Percentiles rank a stretch among this genome's conserved stretches.
phyloP scores from a whole-genome alignment of 805 yeast genomes.

The Saccharomycopsis synnaedendra region DNA sequence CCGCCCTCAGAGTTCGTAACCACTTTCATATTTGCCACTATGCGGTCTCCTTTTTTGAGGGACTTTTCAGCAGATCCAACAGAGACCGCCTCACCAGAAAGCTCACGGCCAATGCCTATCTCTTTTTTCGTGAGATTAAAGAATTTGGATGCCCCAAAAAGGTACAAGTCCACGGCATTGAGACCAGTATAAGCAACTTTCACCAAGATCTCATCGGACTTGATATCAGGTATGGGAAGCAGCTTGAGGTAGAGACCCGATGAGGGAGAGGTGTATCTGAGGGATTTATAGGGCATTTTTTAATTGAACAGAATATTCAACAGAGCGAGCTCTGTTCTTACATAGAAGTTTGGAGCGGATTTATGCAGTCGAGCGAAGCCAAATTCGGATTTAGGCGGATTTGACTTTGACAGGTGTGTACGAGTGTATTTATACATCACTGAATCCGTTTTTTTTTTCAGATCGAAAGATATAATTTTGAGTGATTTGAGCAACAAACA shows the following conservation, averaged over 20 bases:
- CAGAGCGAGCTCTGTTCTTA: neutral
- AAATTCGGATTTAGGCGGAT: too few species aligned
- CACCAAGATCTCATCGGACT: slow-evolving; percentile 34
- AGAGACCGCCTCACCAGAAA: slow-evolving; percentile 44
- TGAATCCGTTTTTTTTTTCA: too few species aligned
- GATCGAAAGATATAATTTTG: too few species aligned
- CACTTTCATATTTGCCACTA: slow-evolving; percentile 48
- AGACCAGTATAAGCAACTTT: slow-evolving; percentile 50
- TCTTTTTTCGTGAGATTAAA: slow-evolving; percentile 34
- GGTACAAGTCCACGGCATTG: slow-evolving; percentile 54
- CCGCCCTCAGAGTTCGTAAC: slow-evolving; percentile 40
- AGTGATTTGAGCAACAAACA: too few species aligned
- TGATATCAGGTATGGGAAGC: neutral
- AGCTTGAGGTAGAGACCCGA: too few species aligned
- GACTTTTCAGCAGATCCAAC: slow-evolving; percentile 39
- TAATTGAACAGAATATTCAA: neutral
- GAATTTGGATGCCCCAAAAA: slow-evolving; percentile 37
- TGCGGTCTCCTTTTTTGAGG: slow-evolving; percentile 44
- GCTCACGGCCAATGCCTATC: slow-evolving; percentile 62
- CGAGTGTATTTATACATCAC: too few species aligned
- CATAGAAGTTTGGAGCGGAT: too few species aligned
- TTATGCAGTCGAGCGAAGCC: too few species aligned
- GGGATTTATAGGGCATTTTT: too few species aligned
- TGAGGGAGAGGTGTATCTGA: too few species aligned
- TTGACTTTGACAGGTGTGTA: too few species aligned